A percentile compares a stretch with the other conserved stretches of the same genome.
These are phyloP conservation scores for Mycena galopus DNA, from an alignment of 768 basidiomycete species.

Conservation along the genomic window DNA sequence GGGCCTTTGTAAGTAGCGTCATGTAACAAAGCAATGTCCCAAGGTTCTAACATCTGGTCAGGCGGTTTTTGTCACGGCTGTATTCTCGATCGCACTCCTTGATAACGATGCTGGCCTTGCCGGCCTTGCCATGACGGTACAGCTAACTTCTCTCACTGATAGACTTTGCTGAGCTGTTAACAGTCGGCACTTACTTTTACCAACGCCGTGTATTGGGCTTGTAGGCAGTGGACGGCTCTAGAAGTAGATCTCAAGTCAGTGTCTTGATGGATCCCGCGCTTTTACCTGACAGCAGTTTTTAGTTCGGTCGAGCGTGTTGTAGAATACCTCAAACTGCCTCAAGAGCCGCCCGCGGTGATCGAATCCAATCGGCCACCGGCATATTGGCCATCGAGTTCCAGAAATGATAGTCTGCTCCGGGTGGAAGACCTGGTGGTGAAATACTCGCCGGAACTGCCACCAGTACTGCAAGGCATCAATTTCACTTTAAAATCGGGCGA, in stretches of 20 bases:
- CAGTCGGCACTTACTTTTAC: conserved; percentile 51
- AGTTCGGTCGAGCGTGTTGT: conserved; percentile 93
- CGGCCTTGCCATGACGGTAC: conserved; percentile 67
- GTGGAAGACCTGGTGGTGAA: conserved; percentile 86
- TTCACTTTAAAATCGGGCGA: conserved; percentile 81
- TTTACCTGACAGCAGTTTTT: not conserved
- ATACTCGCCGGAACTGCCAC: conserved; percentile 88
- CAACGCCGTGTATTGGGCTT: conserved; percentile 42
- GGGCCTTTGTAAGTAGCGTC: conserved; percentile 18
- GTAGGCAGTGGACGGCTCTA: conserved; percentile 48
- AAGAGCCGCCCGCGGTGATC: conserved; percentile 85
- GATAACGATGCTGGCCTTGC: conserved; percentile 57
- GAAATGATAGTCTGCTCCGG: conserved; percentile 67
- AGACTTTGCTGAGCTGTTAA: not conserved
- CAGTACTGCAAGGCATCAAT: conserved; percentile 82
- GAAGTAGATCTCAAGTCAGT: conserved; percentile 72
- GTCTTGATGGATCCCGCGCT: not conserved
- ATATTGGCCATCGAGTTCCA: conserved; percentile 89
- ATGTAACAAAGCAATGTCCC: not conserved
- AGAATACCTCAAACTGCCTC: conserved; percentile 91
- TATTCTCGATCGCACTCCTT: conserved; percentile 69
- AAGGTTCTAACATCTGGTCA: too few species aligned
- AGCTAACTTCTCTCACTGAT: not conserved
- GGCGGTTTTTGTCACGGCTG: conserved; percentile 68
- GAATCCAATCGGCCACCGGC: conserved; percentile 85